Base-by-base conservation (phyloP, 129 eudicot genomes). In the Pulicaria dysenterica region DNA sequence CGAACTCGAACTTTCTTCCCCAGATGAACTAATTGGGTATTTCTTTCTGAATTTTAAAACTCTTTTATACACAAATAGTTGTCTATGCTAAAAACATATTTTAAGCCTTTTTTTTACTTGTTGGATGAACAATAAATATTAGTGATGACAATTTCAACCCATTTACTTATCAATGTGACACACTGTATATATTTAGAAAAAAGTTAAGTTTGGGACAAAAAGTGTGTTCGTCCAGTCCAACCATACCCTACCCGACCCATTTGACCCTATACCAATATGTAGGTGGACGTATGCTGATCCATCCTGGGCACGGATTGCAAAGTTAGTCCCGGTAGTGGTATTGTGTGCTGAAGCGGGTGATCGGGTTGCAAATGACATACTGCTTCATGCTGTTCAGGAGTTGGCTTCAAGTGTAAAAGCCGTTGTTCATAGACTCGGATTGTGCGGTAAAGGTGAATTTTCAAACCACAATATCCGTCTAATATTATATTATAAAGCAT, bases 251-350 rank as follows among this genome's bases (percentile, higher is more conserved):
- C 54, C 16, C 4, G 54, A 10, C 54, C 54, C 12, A 10, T 48
- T 48, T 48, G 53, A 14, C 13, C 11, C n/a, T 8, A 5, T 47
- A 47, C 4, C 11, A 11, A 58, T 34, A 59, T 88, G 70, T 70
- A 92, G 98, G 92, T 92, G 98, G 96, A 89, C 96, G 6, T 92
- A 92, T 62, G 85, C 90, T 43, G 96, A 92, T 79, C 87, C 96
- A 40, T 89, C 96, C 40, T 92, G 98, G 98, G 96, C 98, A 36
- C 90, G 98, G 31, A 89, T 92, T 72, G 98, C 98, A 45, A 83
- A 85, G 46, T 88, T 92, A 56, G 91, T 85, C 49, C 98, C 98
- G 5, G 73, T 81, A 2, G 96, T 92, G 41, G 90, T 92, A 44
- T 77, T 90, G 11, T 89, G 96, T 70, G 98, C 96, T 7, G 95